Evolutionary conservation across 306 rosid species (phyloP), one percentile per base, ranked within the genome.

Genomic region (Bauhinia variegata): DNA sequence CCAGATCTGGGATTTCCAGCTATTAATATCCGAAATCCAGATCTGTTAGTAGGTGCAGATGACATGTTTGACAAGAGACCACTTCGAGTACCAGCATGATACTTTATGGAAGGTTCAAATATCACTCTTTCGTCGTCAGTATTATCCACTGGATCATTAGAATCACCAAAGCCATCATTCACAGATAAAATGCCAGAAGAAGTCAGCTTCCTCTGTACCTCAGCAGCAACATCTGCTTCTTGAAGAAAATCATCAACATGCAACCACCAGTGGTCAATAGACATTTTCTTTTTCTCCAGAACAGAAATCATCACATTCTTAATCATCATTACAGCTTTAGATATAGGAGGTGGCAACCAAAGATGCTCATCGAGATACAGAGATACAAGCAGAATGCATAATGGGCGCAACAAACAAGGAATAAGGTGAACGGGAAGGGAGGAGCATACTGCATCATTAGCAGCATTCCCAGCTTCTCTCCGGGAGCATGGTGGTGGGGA

Each of bases 391-490:
- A 93, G 76, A 69, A 84, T 62, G 85, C 91, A 86, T 57, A 93
- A 74, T 41, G 97, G 87, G 67, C 67, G 85, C 74, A 90, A 79
- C 63, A 90, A 81, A 76, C 91, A 88, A 34, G 98, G 96, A 77
- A 77, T 54, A 68, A 93, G 95, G 73, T 93, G 86, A 62, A 72
- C 37, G 44, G 96, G 98, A 78, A 93, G 97, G 68, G 98, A 89
- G 60, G 90, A 78, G 65, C 90, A 88, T 68, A 63, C 81, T 46
- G 85, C 82, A 76, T 85, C 96, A 80, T 85, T 90, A 65, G 97
- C 97, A 78, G 98, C 98, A 74, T 83, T 86, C 71, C 97, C 97
- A 11, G 96, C 91, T 82, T 93, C 98, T 78, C 98, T 84, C 18
- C 72, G 88, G 48, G 97, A 93, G 82, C 98, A 93, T 11, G 98